These are phyloP conservation scores for Tremella mesenterica DNA, from an alignment of 768 basidiomycete species.

Conservation along the genomic window DNA sequence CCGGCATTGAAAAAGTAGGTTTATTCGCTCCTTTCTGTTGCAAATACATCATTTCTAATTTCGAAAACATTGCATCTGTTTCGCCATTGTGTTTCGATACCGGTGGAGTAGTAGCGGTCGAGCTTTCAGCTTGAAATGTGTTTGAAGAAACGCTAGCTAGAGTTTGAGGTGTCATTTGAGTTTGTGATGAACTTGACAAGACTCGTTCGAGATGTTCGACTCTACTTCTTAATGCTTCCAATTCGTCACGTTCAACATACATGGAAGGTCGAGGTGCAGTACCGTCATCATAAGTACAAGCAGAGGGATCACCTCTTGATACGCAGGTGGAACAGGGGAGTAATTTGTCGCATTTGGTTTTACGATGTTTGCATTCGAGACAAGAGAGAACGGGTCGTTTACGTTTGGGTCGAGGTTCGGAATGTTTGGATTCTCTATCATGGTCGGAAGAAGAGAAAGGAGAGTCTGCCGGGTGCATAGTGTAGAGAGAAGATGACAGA, in stretches of 20 bases:
- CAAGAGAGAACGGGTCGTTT: neutral
- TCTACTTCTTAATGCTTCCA: neutral
- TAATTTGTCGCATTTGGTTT: slow-evolving; percentile 7
- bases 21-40: neutral
- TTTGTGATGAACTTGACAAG: neutral
- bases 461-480: no score
- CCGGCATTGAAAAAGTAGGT: neutral
- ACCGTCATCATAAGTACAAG: slow-evolving; percentile 3
- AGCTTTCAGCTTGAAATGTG: neutral
- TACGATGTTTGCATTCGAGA: slow-evolving; percentile 2
- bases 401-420: neutral
- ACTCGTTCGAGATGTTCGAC: neutral
- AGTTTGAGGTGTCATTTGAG: neutral
- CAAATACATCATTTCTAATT: neutral
- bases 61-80: neutral
- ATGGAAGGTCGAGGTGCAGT: neutral
- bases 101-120: neutral
- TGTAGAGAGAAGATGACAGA: no score
- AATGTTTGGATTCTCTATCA: no score
- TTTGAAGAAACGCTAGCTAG: neutral
- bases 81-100: neutral
- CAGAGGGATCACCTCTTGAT: neutral
- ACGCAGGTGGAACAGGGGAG: slow-evolving; percentile 5
- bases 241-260: neutral
- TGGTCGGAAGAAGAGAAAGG: no score